Evolutionary conservation across 2,329 filamentous ascomycete species (phyloP).

Genomic region (Colletotrichum sojae): DNA sequence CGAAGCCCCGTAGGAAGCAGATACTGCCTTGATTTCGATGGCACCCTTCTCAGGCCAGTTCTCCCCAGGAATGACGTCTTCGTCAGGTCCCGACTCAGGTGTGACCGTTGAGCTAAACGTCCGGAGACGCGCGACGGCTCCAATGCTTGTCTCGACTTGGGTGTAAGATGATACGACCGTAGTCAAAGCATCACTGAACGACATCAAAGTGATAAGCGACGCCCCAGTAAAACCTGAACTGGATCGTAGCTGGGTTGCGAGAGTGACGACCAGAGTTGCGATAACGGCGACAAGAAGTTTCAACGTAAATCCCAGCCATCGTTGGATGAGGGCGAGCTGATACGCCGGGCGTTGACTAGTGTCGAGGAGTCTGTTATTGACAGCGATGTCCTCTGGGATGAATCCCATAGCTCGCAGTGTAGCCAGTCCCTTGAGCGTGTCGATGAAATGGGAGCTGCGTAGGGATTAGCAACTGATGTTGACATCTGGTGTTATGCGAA

Average conservation of each 20-base stretch:
- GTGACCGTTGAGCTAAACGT: conserved; percentile 45
- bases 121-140: conserved; percentile 45
- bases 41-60: conserved; percentile 50
- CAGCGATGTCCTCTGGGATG: conserved; percentile 58
- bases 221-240: conserved; percentile 56
- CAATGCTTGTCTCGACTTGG: conserved; percentile 46
- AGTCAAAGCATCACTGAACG: conserved; percentile 49
- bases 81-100: conserved; percentile 42
- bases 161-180: conserved; percentile 52
- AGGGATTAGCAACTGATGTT: too few relatives aligned
- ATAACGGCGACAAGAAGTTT: conserved; percentile 47
- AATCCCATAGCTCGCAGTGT: conserved; percentile 72
- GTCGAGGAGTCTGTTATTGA: conserved; percentile 65
- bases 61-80: conserved; percentile 38
- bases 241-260: conserved; percentile 60
- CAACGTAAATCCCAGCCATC: conserved; percentile 41
- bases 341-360: conserved; percentile 71
- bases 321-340: conserved; percentile 69
- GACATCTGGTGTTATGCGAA: background rate
- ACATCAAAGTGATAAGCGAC: conserved; percentile 54
- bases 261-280: conserved; percentile 62
- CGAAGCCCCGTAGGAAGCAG: conserved; percentile 48
- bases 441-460: conserved; percentile 64
- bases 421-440: conserved; percentile 67
- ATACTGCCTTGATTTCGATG: conserved; percentile 49